These are phyloP conservation scores for Zalerion maritima DNA, from an alignment of 495 filamentous ascomycete genomes.

Conservation along the genomic window DNA sequence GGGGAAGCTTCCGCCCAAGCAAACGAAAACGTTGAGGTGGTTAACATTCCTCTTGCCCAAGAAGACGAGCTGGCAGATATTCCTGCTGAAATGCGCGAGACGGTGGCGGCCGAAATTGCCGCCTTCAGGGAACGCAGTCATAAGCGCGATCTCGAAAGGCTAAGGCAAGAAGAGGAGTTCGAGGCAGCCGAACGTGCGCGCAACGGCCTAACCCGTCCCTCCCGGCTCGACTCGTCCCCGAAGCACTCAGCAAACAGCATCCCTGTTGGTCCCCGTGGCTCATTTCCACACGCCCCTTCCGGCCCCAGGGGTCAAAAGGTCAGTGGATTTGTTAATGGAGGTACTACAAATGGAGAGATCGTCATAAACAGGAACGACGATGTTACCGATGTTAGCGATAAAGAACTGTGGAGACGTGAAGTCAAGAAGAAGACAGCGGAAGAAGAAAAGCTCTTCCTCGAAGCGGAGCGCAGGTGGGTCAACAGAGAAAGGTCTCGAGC, in stretches of 20 bases:
- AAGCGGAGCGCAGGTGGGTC: conserved; percentile 79
- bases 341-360: conserved; percentile 41
- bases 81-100: conserved; percentile 91
- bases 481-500: conserved; percentile 75
- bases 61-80: conserved; percentile 96
- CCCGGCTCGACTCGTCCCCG: conserved; percentile 53
- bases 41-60: conserved; percentile 76
- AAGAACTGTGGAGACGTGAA: conserved; percentile 65
- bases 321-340: conserved; percentile 79
- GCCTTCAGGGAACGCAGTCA: conserved; percentile 87
- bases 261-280: conserved; percentile 68
- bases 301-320: conserved; percentile 65
- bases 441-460: conserved; percentile 65
- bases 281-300: conserved; percentile 60
- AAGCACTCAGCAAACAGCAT: conserved; percentile 64
- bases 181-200: conserved; percentile 73
- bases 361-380: conserved; percentile 61
- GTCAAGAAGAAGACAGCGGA: conserved; percentile 57
- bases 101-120: conserved; percentile 84
- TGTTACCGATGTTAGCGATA: conserved; percentile 76
- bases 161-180: conserved; percentile 78
- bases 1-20: conserved; percentile 41
- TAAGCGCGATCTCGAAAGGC: conserved; percentile 71
- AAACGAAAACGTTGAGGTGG: conserved; percentile 59
- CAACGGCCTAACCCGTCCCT: conserved; percentile 47